Evolutionary conservation across 129 eudicot genomes (phyloP).

Genomic region (Erigeron canadensis): DNA sequence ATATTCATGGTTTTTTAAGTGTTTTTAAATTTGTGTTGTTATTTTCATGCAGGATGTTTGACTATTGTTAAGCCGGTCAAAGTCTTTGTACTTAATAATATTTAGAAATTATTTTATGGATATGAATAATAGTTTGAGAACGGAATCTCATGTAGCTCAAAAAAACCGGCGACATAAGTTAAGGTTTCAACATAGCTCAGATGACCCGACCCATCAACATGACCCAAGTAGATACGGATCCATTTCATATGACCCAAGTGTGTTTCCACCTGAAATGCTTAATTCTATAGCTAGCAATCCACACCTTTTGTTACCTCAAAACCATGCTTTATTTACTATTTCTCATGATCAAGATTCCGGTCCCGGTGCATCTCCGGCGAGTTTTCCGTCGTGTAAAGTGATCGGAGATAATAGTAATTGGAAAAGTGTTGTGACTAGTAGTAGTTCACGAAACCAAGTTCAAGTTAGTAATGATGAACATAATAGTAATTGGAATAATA

Average conservation of each 20-base stretch:
- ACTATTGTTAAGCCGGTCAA: constrained; percentile 16
- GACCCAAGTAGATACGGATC: constrained; percentile 39
- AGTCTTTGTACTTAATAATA: not conserved
- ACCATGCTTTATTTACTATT: constrained; percentile 30
- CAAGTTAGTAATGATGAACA: constrained; percentile 33
- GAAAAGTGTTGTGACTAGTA: constrained; percentile 39
- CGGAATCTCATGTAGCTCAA: constrained; percentile 71
- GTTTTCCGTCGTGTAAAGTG: constrained; percentile 27
- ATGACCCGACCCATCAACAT: constrained; percentile 38
- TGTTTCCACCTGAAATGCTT: constrained; percentile 46
- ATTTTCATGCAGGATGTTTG: constrained; percentile 32
- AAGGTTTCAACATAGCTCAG: constrained; percentile 48
- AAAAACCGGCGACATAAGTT: constrained; percentile 81
- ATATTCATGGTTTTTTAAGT: not conserved
- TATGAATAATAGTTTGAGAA: constrained; percentile 44
- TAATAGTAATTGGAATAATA: too few relatives aligned
- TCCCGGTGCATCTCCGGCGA: constrained; percentile 30
- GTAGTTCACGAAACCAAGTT: constrained; percentile 18
- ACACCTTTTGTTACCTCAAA: constrained; percentile 41
- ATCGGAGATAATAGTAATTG: constrained; percentile 46
- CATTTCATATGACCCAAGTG: constrained; percentile 45
- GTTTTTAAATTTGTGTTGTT: not conserved
- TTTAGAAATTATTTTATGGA: constrained; percentile 45
- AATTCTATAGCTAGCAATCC: constrained; percentile 38
- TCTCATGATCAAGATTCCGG: constrained; percentile 39